Conservation (phyloP, 1,139 yeast species). For the Pneumocystis jirovecii region DNA sequence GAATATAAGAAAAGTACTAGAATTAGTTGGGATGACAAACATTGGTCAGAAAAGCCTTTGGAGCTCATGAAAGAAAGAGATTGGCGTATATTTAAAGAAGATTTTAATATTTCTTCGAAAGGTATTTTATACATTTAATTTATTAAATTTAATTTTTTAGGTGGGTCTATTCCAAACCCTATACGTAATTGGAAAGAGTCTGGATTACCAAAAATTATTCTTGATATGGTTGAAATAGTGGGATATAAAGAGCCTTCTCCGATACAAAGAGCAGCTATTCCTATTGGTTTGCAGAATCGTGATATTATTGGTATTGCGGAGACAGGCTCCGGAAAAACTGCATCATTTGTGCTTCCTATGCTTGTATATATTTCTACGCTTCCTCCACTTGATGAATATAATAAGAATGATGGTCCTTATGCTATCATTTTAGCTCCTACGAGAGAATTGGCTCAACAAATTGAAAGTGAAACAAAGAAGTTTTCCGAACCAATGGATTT, state of each 20-base stretch:
- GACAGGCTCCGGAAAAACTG: slow-evolving; percentile 91
- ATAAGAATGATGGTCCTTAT: slow-evolving; percentile 44
- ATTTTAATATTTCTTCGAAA: slow-evolving; percentile 48
- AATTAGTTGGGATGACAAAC: slow-evolving; percentile 27
- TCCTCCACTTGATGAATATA: slow-evolving; percentile 28
- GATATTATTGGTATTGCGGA: slow-evolving; percentile 88
- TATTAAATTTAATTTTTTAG: not conserved
- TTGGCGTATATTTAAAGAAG: slow-evolving; percentile 81
- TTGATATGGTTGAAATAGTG: slow-evolving; percentile 28
- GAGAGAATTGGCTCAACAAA: slow-evolving; percentile 83
- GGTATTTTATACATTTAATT: slow-evolving; percentile 24
- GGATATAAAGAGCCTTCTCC: slow-evolving; percentile 63
- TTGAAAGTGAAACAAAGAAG: slow-evolving; percentile 47
- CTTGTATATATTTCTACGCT: slow-evolving; percentile 40
- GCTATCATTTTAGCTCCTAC: slow-evolving; percentile 76
- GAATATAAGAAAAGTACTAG: slow-evolving; percentile 3
- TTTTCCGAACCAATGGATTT: slow-evolving; percentile 34
- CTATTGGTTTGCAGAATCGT: slow-evolving; percentile 42
- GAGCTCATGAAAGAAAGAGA: slow-evolving; percentile 62
- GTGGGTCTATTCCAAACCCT: slow-evolving; percentile 38
- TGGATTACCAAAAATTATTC: slow-evolving; percentile 32
- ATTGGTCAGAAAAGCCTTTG: slow-evolving; percentile 58
- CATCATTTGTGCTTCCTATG: slow-evolving; percentile 67
- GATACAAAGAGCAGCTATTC: slow-evolving; percentile 77
- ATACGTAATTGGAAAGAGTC: slow-evolving; percentile 62